A percentile compares a stretch with the other conserved stretches of the same genome.
Conservation (phyloP, 2,329 filamentous ascomycete genomes). For the Ilyonectria robusta region DNA sequence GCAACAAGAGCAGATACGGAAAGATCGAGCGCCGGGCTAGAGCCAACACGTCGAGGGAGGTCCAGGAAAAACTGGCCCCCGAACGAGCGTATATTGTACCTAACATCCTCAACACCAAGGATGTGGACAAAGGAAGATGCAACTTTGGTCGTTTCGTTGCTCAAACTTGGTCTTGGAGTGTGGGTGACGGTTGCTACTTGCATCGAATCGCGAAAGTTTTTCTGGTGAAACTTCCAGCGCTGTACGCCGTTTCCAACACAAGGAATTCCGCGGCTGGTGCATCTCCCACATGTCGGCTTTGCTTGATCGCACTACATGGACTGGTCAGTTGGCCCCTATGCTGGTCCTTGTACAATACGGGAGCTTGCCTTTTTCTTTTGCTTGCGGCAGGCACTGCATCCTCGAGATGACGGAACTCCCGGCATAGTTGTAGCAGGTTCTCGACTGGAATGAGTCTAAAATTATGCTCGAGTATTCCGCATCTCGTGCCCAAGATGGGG, state of each 20-base stretch:
- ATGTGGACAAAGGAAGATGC: conserved; percentile 36
- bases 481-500: too few species aligned
- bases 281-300: conserved; percentile 36
- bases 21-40: conserved; percentile 31
- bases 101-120: conserved; percentile 38
- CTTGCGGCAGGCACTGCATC: conserved; percentile 15
- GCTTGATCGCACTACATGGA: not conserved
- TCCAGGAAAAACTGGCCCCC: conserved; percentile 36
- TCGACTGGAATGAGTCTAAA: too few species aligned
- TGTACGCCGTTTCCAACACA: conserved; percentile 41
- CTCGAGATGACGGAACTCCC: conserved; percentile 1
- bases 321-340: not conserved
- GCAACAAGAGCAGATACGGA: conserved; percentile 38
- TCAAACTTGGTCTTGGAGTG: conserved; percentile 24
- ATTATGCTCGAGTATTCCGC: too few species aligned
- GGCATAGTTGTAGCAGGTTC: not conserved
- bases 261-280: conserved; percentile 31
- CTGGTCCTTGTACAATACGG: not conserved
- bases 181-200: not conserved
- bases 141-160: conserved; percentile 28
- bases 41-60: conserved; percentile 34
- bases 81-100: conserved; percentile 39
- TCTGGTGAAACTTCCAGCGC: conserved; percentile 37
- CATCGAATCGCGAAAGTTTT: conserved; percentile 1
- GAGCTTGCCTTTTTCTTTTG: conserved; percentile 14